Evolutionary conservation across 352 stramenopile species (phyloP).

Genomic region (Pythium monospermum): DNA sequence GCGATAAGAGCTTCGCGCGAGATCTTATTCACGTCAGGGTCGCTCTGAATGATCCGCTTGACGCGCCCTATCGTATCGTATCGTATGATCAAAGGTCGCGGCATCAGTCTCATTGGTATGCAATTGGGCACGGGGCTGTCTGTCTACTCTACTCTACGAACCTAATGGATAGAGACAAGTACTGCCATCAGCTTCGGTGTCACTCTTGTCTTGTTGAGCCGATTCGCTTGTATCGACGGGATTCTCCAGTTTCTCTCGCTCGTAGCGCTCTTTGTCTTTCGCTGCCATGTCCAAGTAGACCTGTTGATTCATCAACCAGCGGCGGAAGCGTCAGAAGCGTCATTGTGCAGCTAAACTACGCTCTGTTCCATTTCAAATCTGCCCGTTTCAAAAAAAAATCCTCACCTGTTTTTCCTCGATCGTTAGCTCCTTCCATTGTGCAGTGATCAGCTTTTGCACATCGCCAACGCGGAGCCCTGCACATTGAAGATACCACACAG

Average conservation of each 20-base stretch:
- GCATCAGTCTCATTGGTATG: neutral
- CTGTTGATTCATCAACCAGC: conserved; percentile 13
- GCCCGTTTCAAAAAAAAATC: too few relatives aligned
- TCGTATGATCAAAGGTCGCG: neutral
- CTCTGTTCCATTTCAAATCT: too few relatives aligned
- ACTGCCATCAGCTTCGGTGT: conserved; percentile 18
- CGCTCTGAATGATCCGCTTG: conserved; percentile 92
- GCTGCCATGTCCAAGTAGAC: conserved; percentile 78
- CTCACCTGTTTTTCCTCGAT: conserved; percentile 77
- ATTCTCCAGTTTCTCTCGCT: conserved; percentile 69
- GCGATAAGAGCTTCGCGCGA: conserved; percentile 90
- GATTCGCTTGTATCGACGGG: conserved; percentile 50
- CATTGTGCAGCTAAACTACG: too few relatives aligned
- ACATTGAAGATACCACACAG: neutral
- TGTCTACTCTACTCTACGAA: too few relatives aligned
- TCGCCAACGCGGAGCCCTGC: conserved; percentile 53
- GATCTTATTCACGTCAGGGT: conserved; percentile 89
- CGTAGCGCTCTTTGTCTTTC: conserved; percentile 85
- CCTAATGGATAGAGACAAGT: conserved; percentile 57
- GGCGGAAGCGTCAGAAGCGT: too few relatives aligned
- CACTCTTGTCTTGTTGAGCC: conserved; percentile 31
- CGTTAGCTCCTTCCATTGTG: conserved; percentile 84
- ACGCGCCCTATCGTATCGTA: conserved; percentile 63
- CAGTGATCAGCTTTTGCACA: conserved; percentile 88
- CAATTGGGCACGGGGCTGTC: conserved; percentile 2